Conservation (phyloP, 2,329 filamentous ascomycete genomes). For the Pseudopyrenochaeta lycopersici region DNA sequence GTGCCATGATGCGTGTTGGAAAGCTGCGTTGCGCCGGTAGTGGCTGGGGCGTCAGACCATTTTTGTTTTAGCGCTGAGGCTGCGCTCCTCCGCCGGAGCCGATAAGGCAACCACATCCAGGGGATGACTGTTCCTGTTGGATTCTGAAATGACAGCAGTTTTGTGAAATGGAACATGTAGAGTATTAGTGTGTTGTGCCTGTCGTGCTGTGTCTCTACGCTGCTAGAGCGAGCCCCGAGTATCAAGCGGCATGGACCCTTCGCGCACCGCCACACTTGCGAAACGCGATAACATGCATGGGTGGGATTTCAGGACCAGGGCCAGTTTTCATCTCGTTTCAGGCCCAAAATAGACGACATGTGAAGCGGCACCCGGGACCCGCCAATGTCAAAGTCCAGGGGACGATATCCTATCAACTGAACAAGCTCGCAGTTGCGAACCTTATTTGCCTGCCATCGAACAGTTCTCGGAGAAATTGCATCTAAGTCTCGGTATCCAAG, state of each 20-base stretch:
- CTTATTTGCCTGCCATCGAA: neutral
- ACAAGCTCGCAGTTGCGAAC: neutral
- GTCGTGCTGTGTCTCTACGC: no score
- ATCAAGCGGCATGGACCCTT: neutral
- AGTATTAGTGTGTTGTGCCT: neutral
- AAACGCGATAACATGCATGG: neutral
- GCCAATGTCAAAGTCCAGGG: neutral
- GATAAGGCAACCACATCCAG: neutral
- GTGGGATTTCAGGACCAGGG: neutral
- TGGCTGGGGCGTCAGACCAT: slow-evolving; percentile 9
- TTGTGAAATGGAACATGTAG: neutral
- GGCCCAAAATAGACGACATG: neutral
- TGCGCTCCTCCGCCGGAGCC: neutral
- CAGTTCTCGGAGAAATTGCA: neutral
- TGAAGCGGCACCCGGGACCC: neutral
- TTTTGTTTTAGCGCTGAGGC: slow-evolving; percentile 8
- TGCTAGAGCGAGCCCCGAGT: neutral
- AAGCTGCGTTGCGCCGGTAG: slow-evolving; percentile 7
- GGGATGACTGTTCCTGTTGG: neutral
- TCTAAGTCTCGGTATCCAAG: neutral
- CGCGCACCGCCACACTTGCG: slow-evolving; percentile 1
- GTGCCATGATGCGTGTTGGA: slow-evolving; percentile 1
- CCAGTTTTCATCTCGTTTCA: neutral
- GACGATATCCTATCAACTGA: neutral
- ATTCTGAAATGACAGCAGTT: neutral